These are phyloP conservation scores for Naegleria fowleri DNA, from an alignment of 208 protist genomes.

Conservation along the genomic window DNA sequence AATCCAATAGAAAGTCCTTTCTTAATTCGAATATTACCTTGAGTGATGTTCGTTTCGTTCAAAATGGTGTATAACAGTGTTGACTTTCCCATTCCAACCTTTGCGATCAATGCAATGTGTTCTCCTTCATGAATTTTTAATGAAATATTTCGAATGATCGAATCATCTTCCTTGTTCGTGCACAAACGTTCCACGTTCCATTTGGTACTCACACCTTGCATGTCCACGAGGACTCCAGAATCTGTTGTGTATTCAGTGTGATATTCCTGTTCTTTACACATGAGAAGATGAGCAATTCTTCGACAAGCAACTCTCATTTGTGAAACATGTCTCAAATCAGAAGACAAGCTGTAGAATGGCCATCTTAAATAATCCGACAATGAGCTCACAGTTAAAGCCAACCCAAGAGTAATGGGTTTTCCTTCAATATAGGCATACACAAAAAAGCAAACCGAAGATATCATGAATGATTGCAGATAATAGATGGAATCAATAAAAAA, in stretches of 20 bases:
- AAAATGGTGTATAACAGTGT: conserved; percentile 68
- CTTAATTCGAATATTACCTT: conserved; percentile 28
- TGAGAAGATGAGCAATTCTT: not conserved
- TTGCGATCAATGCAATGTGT: conserved; percentile 63
- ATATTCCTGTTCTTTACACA: not conserved
- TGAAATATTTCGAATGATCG: conserved; percentile 39
- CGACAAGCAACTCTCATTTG: not conserved
- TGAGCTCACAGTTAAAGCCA: not conserved
- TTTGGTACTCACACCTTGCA: not conserved
- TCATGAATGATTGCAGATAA: not conserved
- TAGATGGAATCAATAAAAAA: not conserved
- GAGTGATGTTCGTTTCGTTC: conserved; percentile 57
- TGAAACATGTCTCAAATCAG: not conserved
- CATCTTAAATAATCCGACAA: not conserved
- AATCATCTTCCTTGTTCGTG: not conserved
- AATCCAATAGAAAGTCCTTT: conserved; percentile 57
- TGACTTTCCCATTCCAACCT: conserved; percentile 69
- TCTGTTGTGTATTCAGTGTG: not conserved
- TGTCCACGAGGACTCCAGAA: not conserved
- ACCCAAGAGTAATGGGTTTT: not conserved
- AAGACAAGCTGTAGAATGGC: not conserved
- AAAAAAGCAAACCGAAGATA: not conserved
- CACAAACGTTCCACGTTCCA: not conserved
- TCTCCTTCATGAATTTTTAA: conserved; percentile 57
- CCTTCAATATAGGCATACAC: not conserved